These are phyloP conservation scores for Arabidopsis thaliana DNA, from an alignment of 345 rosid species.

Conservation along the genomic window TAIR10.1 NC_003071.7:15049001-15049500, in stretches of 20 bases:
- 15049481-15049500: too few species aligned
- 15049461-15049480: neutral
- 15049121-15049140: neutral
- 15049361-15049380: neutral
- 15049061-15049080: neutral
- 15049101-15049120: neutral
- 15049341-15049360: slow-evolving; percentile 57
- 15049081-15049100: fast-evolving
- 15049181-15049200: slow-evolving; percentile 17
- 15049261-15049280: slow-evolving; percentile 70
- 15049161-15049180: neutral
- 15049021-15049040: neutral
- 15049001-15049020: neutral
- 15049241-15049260: slow-evolving; percentile 67
- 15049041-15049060: neutral
- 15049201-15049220: slow-evolving; percentile 46
- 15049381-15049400: neutral
- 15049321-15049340: slow-evolving; percentile 67
- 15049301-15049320: slow-evolving; percentile 82
- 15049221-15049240: slow-evolving; percentile 74
- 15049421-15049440: neutral
- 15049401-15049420: neutral
- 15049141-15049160: neutral
- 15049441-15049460: neutral
- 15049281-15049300: slow-evolving; percentile 61